Evolutionary conservation across 83 land plant species (phyloP), one percentile per base, ranked within the genome.

Genomic region (Thuja plicata): DNA sequence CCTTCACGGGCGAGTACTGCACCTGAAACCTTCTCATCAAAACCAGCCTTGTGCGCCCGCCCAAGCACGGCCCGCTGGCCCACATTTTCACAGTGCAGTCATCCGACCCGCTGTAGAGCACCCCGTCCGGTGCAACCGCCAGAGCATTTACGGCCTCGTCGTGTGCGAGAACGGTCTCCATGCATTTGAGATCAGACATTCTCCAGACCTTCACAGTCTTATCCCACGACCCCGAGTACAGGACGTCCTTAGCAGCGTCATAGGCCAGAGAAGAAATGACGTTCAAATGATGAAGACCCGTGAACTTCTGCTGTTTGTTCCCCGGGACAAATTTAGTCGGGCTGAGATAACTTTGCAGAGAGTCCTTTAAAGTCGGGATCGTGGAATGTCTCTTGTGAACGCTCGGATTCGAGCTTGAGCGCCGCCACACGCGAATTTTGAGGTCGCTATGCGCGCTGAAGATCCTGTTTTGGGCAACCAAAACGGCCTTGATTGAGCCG

Each of bases 361-460:
- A 3, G 17, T 54, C 19, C 19, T 54, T 54, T 19, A 54, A 54
- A 17, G 57, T 54, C 3, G 57, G 57, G 3, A 54, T 3, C 19
- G 17, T 54, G 4, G 57, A 3, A 4, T 13, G 3, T 16, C 57
- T 54, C 57, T 54, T 54, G 57, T 95, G 94, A 19, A 90, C 87
- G 30, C 95, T 87, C 41, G 92, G 94, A 74, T 90, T 87, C 85
- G 90, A 92, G 5, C 94, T 92, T 79, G 57, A 54, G 16, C 57
- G 57, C 3, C 57, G 57, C 57, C 57, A 54, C 3, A 54, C 57
- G 4, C 57, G 17, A 54, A 54, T 54, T 54, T 54, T 54, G 57
- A 54, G 19, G 57, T 97, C 99, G 87, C 94, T 96, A 78, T 97
- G 99, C 12, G 96, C 97, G 54, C 94, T 95, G 90, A 94, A 94